A percentile compares a stretch with the other conserved stretches of the same genome.
phyloP scores from a whole-genome alignment of 2,329 filamentous ascomycete genomes.

The Pseudocercospora eumusae region DNA sequence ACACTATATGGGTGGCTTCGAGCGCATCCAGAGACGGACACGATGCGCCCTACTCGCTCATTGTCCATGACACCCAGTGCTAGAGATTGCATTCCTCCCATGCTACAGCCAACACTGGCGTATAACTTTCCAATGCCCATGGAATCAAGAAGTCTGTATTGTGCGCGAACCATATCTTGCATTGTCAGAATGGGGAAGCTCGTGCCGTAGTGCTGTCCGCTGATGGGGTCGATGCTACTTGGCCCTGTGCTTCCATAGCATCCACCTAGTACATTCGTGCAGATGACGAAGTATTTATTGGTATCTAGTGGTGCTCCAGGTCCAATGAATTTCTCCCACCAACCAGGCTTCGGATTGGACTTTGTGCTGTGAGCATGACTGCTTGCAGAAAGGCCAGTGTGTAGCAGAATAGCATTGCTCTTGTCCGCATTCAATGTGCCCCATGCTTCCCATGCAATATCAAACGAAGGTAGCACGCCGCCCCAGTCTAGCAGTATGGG shows the following conservation, averaged over 20 bases:
- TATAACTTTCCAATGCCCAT: slow-evolving; percentile 77
- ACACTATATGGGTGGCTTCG: slow-evolving; percentile 96
- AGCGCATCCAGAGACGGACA: slow-evolving; percentile 90
- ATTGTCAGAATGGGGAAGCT: slow-evolving; percentile 94
- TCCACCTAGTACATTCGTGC: slow-evolving; percentile 93
- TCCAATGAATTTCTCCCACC: slow-evolving; percentile 99
- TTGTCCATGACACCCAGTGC: slow-evolving; percentile 84
- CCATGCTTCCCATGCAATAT: slow-evolving; percentile 93
- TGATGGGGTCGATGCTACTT: slow-evolving; percentile 80
- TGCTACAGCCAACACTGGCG: slow-evolving; percentile 91
- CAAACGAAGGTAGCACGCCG: slow-evolving; percentile 82
- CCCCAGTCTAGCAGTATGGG: slow-evolving; percentile 91
- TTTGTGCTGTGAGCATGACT: slow-evolving; percentile 94
- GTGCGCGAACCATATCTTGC: slow-evolving; percentile 95
- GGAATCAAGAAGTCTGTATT: slow-evolving; percentile 82
- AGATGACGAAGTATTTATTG: slow-evolving; percentile 87
- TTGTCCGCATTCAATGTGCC: slow-evolving; percentile 75
- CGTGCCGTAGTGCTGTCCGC: slow-evolving; percentile 86
- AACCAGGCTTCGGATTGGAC: slow-evolving; percentile 82
- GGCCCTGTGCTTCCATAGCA: slow-evolving; percentile 96
- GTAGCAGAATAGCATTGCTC: slow-evolving; percentile 86
- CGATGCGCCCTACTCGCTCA: slow-evolving; percentile 75
- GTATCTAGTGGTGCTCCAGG: slow-evolving; percentile 84
- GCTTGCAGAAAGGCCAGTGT: slow-evolving; percentile 94
- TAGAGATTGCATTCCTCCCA: slow-evolving; percentile 98